Evolutionary conservation across 169 alveolate genomes (phyloP), one percentile per base, ranked within the genome.

Genomic region (Plasmodium gaboni): DNA sequence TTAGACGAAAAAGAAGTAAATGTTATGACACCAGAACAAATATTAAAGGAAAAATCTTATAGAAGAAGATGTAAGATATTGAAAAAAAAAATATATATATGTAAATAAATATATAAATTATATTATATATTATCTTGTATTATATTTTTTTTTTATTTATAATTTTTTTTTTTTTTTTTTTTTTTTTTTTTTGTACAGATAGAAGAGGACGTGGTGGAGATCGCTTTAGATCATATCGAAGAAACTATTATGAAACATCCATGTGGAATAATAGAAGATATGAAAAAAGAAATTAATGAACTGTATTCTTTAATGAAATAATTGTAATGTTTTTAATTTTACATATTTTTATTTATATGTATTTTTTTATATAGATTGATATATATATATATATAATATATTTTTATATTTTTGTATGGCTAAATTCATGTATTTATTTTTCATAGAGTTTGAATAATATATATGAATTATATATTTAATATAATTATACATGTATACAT

Each of bases 211-310:
- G 88, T 9, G 88, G 88, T 19, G 89, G 65, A 7, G 65, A 69
- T 42, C 51, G 48, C n/a, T 51, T 74, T 51, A 32, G 67, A 19
- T 44, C 68, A 15, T 78, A 78, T 57, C 74, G 89, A n/a, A 78
- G 73, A 70, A 44, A 26, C 15, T 78, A 78, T 46, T 65, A 78
- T 59, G 89, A 78, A 22, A 50, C 74, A n/a, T 69, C 89, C 28
- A 78, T 65, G 89, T 78, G 89, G 89, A 78, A 78, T 57, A 78
- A 78, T 44, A 78, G 78, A n/a, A 55, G 89, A 78, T 78, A 50
- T 59, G 89, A 78, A 78, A 78, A 78, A 69, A 78, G 78, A 22
- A 78, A 50, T 64, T 74, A 74, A 74, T 24, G 5, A 67, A 4
- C 44, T 0, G 44, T 32, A 32, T 5, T 5, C 4, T 32, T 32